These are phyloP conservation scores for Schwanniomyces pseudopolymorphus DNA, from an alignment of 805 yeast genomes.

Conservation along the genomic window DNA sequence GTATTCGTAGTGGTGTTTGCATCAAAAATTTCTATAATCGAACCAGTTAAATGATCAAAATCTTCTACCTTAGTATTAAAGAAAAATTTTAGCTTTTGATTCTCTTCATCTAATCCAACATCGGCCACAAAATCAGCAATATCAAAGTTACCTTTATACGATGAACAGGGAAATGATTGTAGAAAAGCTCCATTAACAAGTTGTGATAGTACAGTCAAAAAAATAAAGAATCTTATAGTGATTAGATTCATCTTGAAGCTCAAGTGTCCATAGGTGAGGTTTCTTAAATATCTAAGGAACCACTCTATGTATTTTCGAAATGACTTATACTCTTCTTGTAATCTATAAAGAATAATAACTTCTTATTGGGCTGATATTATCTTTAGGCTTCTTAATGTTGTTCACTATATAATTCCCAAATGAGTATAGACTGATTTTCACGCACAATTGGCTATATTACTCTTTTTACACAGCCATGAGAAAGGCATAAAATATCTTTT, in stretches of 20 bases:
- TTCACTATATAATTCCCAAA: neutral
- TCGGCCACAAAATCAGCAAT: conserved; percentile 30
- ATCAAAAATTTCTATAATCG: conserved; percentile 33
- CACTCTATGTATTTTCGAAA: neutral
- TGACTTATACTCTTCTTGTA: neutral
- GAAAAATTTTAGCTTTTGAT: conserved; percentile 30
- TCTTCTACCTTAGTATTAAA: conserved; percentile 29
- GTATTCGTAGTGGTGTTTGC: conserved; percentile 45
- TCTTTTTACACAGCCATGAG: neutral
- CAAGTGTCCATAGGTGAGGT: neutral
- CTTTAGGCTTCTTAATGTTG: neutral
- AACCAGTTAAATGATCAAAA: conserved; percentile 3
- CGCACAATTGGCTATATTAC: neutral
- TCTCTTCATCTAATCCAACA: conserved; percentile 33
- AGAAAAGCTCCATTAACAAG: conserved; percentile 21
- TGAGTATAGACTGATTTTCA: neutral
- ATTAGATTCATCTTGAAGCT: neutral
- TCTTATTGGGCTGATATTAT: neutral
- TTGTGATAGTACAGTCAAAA: conserved; percentile 8
- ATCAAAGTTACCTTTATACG: conserved; percentile 5
- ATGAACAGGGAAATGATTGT: conserved; percentile 16
- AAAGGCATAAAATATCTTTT: neutral
- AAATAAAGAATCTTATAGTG: neutral
- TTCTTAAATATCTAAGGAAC: neutral
- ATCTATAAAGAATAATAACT: neutral